Evolutionary conservation across 768 basidiomycete genomes (phyloP).

Genomic region (Rhizopogon vinicolor): DNA sequence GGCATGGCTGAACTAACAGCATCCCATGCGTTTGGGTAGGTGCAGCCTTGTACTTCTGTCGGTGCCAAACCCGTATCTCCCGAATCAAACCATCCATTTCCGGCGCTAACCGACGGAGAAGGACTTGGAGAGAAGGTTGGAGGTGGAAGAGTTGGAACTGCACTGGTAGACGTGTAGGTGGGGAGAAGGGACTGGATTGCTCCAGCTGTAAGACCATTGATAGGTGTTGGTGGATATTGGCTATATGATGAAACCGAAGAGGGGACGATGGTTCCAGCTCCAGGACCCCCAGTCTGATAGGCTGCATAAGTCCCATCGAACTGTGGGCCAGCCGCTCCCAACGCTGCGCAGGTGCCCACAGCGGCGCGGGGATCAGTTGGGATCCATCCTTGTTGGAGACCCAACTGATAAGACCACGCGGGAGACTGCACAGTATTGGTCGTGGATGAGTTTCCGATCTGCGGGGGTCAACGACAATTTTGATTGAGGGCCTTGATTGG

Average conservation of each 20-base stretch:
- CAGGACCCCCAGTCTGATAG: slow-evolving; percentile 68
- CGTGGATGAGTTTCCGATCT: slow-evolving; percentile 54
- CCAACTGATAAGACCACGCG: slow-evolving; percentile 68
- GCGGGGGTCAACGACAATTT: slow-evolving; percentile 1
- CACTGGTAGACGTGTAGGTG: slow-evolving; percentile 60
- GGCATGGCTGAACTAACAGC: slow-evolving; percentile 48
- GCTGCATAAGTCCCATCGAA: slow-evolving; percentile 54
- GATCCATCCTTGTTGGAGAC: slow-evolving; percentile 73
- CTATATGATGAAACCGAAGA: slow-evolving; percentile 36
- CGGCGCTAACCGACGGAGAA: slow-evolving; percentile 35
- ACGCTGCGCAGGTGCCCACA: slow-evolving; percentile 57
- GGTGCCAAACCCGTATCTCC: slow-evolving; percentile 49
- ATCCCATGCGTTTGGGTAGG: slow-evolving; percentile 62
- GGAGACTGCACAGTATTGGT: slow-evolving; percentile 46
- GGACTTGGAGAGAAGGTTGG: slow-evolving; percentile 44
- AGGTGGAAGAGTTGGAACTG: slow-evolving; percentile 51
- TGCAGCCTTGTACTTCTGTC: slow-evolving; percentile 58
- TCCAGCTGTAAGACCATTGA: slow-evolving; percentile 38
- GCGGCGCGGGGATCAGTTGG: slow-evolving; percentile 66
- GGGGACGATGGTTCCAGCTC: slow-evolving; percentile 43
- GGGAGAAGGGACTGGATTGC: slow-evolving; percentile 40
- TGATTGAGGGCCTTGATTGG: background rate
- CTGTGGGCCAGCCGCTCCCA: slow-evolving; percentile 38
- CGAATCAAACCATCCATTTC: slow-evolving; percentile 55
- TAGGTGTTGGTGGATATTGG: slow-evolving; percentile 50